A percentile compares a stretch with the other conserved stretches of the same genome.
Evolutionary conservation across 371 early-diverging fungal genomes (phyloP).

Genomic region (Mucor mucedo): DNA sequence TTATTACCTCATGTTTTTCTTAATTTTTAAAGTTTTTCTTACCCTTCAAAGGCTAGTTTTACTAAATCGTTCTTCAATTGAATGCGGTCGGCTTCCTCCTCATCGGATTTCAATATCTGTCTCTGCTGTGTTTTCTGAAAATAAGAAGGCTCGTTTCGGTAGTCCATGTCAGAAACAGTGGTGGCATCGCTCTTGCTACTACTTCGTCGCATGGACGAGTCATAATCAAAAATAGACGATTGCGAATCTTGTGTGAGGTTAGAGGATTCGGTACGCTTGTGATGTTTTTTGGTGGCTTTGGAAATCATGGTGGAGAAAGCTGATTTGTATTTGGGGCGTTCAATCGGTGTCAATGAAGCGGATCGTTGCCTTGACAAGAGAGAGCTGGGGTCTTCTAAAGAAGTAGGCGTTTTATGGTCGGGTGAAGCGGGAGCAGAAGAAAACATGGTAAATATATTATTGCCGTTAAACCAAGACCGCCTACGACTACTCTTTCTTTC

Average conservation of each 20-base stretch:
- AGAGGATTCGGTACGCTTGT: slow-evolving; percentile 6
- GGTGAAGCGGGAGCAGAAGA: slow-evolving; percentile 34
- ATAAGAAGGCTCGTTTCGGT: slow-evolving; percentile 1
- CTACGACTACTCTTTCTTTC: slow-evolving; percentile 19
- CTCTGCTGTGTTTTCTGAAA: slow-evolving; percentile 5
- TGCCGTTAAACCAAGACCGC: slow-evolving; percentile 32
- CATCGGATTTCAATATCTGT: slow-evolving; percentile 30
- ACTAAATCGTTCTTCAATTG: slow-evolving; percentile 42
- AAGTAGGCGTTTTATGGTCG: slow-evolving; percentile 1
- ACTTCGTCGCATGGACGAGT: slow-evolving; percentile 11
- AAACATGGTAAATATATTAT: slow-evolving; percentile 24
- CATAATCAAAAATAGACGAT: slow-evolving; percentile 10
- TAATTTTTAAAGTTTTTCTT: neutral
- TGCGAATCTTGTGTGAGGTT: slow-evolving; percentile 10
- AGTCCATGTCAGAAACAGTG: slow-evolving; percentile 16
- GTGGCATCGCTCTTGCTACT: slow-evolving; percentile 15
- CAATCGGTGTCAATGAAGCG: slow-evolving; percentile 20
- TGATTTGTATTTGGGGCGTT: slow-evolving; percentile 11
- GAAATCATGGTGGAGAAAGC: slow-evolving; percentile 27
- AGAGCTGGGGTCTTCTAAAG: neutral
- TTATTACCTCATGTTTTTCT: neutral
- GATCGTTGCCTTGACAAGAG: slow-evolving; percentile 9
- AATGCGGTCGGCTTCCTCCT: slow-evolving; percentile 43
- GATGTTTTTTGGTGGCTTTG: slow-evolving; percentile 22
- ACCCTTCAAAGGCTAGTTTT: slow-evolving; percentile 48